Evolutionary conservation across 1,284 basidiomycete genomes (phyloP), one percentile per base, ranked within the genome.

Genomic region (Trichosporon asahii): DNA sequence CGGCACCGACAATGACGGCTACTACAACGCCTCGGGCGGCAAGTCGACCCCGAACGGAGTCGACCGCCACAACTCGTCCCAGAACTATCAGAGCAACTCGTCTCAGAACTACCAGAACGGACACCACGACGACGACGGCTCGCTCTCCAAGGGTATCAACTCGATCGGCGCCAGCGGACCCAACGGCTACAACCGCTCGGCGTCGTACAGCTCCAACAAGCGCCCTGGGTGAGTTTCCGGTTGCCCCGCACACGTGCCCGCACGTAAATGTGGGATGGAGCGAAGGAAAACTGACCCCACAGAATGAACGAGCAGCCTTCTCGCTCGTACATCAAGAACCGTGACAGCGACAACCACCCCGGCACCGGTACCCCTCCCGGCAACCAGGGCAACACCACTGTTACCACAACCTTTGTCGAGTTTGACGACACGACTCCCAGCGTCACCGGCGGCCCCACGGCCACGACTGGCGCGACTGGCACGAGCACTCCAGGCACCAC

Each of bases 321-420:
- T 3, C 74, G 81, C 33, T 82, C 81, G 7, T 83, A 83, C 74
- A 72, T 78, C 74, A 77, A 78, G 64, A 60, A 65, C 11, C 27
- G 35, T 25, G 35, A 40, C 40, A 23, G 35, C 40, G 40, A 40
- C 23, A 29, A 40, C 63, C 9, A 33, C 63, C 4, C n/a, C 35
- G 8, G 35, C 4, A 31, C 35, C 35, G 35, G 23, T 33, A 23
- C 37, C 63, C 21, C 37, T 2, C n/a, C 33, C 63, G 63, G 23
- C 21, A 25, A 35, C 64, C 21, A 35, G 33, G 21, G 40, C 23
- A 33, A 21, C 37, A 27, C 23, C 21, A 27, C 25, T 8, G 37
- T 46, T 40, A 44, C 64, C 18, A 65, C 64, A 25, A 29, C 64
- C 6, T 44, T 46, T 14, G 40, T 40, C 40, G 37, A 61, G 57